Conservation (phyloP, 176 grass and related monocot genomes). For the Phoenix dactylifera region DNA sequence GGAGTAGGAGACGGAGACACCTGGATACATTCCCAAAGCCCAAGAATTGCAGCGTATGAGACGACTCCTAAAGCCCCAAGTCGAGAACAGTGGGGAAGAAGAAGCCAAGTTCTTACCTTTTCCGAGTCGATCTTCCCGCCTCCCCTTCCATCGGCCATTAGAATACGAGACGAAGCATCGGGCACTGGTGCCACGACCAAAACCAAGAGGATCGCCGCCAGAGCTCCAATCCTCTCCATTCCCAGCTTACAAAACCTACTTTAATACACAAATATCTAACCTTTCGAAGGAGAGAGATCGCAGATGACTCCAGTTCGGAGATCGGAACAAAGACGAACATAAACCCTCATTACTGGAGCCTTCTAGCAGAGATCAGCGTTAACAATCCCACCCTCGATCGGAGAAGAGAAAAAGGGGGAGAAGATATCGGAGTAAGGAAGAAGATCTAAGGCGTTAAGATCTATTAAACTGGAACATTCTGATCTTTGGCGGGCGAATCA, state of each 20-base stretch:
- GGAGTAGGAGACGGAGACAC: background rate
- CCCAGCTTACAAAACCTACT: background rate
- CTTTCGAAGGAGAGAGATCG: background rate
- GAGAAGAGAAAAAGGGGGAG: no score
- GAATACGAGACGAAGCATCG: constrained; percentile 24
- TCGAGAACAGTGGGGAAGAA: background rate
- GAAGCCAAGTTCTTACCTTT: constrained; percentile 18
- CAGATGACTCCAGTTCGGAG: background rate
- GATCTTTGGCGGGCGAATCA: no score
- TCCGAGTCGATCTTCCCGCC: background rate
- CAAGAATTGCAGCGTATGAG: background rate
- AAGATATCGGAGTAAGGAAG: no score
- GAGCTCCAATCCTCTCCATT: constrained; percentile 14
- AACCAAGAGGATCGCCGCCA: constrained; percentile 15
- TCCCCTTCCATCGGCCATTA: constrained; percentile 18
- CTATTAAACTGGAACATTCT: no score
- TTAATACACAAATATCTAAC: constrained; percentile 3
- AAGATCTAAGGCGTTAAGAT: no score
- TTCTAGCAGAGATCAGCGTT: no score
- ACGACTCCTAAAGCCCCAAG: background rate
- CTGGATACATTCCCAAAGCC: background rate
- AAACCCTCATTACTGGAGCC: no score
- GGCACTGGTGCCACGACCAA: constrained; percentile 5
- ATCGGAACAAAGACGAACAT: no score
- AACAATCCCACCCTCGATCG: no score